These are phyloP conservation scores for Solanum neorickii DNA, from an alignment of 257 asterid genomes.

Conservation along the genomic window DNA sequence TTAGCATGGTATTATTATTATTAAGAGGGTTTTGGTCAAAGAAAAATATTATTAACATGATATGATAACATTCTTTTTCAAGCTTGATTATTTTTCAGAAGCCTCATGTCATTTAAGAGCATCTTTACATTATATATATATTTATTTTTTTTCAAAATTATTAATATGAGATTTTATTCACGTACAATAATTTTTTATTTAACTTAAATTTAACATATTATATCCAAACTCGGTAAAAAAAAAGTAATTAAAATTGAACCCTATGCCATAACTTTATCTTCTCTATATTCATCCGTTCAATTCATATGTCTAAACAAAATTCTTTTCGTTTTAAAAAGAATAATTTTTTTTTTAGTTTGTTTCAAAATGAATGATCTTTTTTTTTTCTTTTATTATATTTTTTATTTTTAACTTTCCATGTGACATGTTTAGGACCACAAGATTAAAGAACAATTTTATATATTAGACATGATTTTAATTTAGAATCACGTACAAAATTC, in stretches of 20 bases:
- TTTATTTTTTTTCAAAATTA: too few relatives aligned
- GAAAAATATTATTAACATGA: neutral
- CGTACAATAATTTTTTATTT: neutral
- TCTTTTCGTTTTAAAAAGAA: too few relatives aligned
- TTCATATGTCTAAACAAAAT: too few relatives aligned
- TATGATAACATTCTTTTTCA: neutral
- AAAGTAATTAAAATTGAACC: neutral
- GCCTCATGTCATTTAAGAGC: neutral
- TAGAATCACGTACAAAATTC: too few relatives aligned
- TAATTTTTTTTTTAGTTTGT: too few relatives aligned
- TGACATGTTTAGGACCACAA: too few relatives aligned
- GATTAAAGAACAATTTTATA: too few relatives aligned
- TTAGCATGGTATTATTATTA: too few relatives aligned
- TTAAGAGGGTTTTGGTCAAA: too few relatives aligned
- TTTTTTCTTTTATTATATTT: too few relatives aligned
- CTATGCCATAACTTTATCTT: neutral
- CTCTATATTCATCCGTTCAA: neutral
- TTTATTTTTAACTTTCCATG: accelerated
- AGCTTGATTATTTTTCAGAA: neutral
- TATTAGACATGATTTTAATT: too few relatives aligned
- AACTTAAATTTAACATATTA: neutral
- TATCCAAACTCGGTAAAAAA: neutral
- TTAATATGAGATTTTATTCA: neutral
- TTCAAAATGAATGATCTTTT: too few relatives aligned
- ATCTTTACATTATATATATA: neutral